A percentile compares a stretch with the other conserved stretches of the same genome.
Conservation (phyloP, 306 rosid genomes). For the Dryas alaskensis region DNA sequence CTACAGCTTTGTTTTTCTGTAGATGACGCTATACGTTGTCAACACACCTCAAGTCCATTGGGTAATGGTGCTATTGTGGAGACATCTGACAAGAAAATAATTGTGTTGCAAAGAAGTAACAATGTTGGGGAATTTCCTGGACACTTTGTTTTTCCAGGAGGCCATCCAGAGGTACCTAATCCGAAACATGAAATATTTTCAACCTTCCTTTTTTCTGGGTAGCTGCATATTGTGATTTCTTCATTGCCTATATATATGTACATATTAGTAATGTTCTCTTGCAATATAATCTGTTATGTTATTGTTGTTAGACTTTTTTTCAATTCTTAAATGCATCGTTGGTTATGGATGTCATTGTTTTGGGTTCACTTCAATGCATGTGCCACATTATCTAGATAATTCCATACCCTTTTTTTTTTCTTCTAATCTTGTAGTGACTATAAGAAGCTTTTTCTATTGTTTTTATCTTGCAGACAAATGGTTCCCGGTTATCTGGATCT, state of each 20-base stretch:
- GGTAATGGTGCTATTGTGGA: conserved; percentile 94
- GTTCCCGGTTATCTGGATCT: conserved; percentile 18
- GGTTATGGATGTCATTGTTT: not conserved
- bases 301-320: too few species aligned
- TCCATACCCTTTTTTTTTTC: not conserved
- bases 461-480: conserved; percentile 13
- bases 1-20: conserved; percentile 22
- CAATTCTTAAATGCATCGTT: too few species aligned
- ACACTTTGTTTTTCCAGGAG: conserved; percentile 92
- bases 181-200: conserved; percentile 8
- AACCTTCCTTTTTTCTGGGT: not conserved
- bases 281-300: too few species aligned
- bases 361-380: not conserved
- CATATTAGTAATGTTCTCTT: too few species aligned
- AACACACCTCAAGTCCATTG: conserved; percentile 84
- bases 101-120: conserved; percentile 74
- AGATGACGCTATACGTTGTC: conserved; percentile 79
- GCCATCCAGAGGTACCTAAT: conserved; percentile 88
- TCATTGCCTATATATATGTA: not conserved
- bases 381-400: not conserved
- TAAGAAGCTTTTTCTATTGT: conserved; percentile 8
- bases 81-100: conserved; percentile 70
- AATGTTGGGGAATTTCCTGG: conserved; percentile 96
- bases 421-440: not conserved
- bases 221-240: not conserved